These are phyloP conservation scores for Kwoniella sp. DNA, from an alignment of 768 basidiomycete species.

Conservation along the genomic window DNA sequence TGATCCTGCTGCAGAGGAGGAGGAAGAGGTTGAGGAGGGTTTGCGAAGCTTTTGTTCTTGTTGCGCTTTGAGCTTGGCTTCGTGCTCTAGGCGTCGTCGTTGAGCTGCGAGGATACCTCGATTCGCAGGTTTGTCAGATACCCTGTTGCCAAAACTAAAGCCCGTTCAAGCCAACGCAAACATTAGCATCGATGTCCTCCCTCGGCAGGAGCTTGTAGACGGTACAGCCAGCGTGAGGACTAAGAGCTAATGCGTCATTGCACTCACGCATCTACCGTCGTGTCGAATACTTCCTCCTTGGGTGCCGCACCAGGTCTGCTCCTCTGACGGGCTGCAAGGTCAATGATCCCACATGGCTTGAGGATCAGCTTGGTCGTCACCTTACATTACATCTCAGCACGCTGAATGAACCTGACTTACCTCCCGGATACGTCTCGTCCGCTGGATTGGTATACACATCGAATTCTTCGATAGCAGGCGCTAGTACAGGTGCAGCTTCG, in stretches of 20 bases:
- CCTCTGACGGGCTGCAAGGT: constrained; percentile 22
- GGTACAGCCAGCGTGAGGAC: too few relatives aligned
- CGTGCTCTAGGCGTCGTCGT: constrained; percentile 67
- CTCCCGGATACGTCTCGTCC: constrained; percentile 37
- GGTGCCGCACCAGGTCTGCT: constrained; percentile 38
- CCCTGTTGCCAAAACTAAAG: constrained; percentile 23
- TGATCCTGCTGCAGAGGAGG: too few relatives aligned
- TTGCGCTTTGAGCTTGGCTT: constrained; percentile 69
- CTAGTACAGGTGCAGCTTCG: background rate
- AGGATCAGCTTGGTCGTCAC: too few relatives aligned
- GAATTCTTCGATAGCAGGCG: background rate
- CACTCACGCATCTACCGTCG: constrained; percentile 36
- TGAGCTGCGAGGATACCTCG: constrained; percentile 59
- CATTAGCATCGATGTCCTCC: too few relatives aligned
- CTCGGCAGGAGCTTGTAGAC: too few relatives aligned
- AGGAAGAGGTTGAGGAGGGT: background rate
- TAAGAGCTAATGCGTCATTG: too few relatives aligned
- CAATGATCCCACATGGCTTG: too few relatives aligned
- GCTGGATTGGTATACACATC: constrained; percentile 25
- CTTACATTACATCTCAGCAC: too few relatives aligned
- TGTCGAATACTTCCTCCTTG: constrained; percentile 37
- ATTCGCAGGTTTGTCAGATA: constrained; percentile 61
- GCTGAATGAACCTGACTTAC: too few relatives aligned
- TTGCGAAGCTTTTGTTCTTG: constrained; percentile 50
- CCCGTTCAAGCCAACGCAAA: too few relatives aligned